Base-by-base conservation (phyloP, 352 stramenopile species). In the Hyaloperonospora arabidopsidis region DNA sequence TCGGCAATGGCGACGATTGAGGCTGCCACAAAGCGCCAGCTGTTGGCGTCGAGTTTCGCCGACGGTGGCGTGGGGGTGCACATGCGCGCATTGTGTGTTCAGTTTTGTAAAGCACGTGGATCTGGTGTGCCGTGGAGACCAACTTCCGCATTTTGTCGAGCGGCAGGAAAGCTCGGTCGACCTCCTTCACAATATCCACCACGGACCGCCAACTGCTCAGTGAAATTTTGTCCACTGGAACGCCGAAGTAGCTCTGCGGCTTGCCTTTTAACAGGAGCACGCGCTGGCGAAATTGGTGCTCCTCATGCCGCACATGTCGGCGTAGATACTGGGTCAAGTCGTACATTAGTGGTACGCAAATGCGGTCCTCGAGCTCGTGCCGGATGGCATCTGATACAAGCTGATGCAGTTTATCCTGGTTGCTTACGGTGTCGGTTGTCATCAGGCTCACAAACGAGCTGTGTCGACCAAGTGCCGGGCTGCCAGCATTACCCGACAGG, bases 101-200 rank as follows among this genome's bases (percentile, higher is more conserved):
- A 1, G 63, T 23, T 48, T 79, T 81, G 61, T 90, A 85, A 19
- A 89, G 50, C 28, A 67, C 54, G 61, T 93, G 81, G 55, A 93
- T 88, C 36, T 77, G 67, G 48, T 89, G 76, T 8, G 80, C 80
- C 7, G 77, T 75, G 13, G 70, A 64, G 4, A 91, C 79, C 34
- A 93, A 63, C 48, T 89, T 91, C 4, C 78, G 77, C 79, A 91
- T 85, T 52, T 91, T 93, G 61, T 93, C 83, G 6, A 85, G 63
- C 13, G 83, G 83, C 29, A 93, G 54, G 35, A 88, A 89, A 36
- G 80, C 80, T 39, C 80, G 71, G 34, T 93, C 83, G n/a, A 91
- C 79, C 48, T 93, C 81, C 51, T 87, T 87, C 47, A 93, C 75
- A 8, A 70, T 54, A 19, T 87, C 73, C 18, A 91, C 76, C n/a